Percentiles rank a stretch among this genome's conserved stretches.
Evolutionary conservation across 257 asterid genomes (phyloP).

Genomic region (Solanum microdontum): DNA sequence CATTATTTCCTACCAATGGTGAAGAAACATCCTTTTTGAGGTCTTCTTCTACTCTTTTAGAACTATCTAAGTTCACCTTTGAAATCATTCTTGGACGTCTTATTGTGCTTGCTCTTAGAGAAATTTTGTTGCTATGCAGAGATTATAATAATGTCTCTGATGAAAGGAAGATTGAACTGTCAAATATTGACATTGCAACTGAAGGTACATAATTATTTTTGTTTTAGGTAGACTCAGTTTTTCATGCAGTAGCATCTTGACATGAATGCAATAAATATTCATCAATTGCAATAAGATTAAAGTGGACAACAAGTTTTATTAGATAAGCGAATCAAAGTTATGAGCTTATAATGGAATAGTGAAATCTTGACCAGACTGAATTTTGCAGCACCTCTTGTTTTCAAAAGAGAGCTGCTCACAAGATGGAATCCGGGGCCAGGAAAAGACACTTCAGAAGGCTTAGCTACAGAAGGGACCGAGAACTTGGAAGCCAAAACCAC

Average conservation of each 20-base stretch:
- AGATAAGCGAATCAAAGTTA: neutral
- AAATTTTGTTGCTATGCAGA: neutral
- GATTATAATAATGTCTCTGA: neutral
- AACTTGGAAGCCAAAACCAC: constrained; percentile 26
- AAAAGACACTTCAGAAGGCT: constrained; percentile 22
- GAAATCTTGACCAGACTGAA: constrained; percentile 6
- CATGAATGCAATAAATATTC: neutral
- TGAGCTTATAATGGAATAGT: neutral
- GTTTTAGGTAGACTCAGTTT: neutral
- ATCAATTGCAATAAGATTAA: neutral
- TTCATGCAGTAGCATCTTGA: neutral
- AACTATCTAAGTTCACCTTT: neutral
- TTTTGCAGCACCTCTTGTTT: constrained; percentile 33
- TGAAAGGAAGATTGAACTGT: constrained; percentile 3
- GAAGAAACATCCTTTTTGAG: constrained; percentile 35
- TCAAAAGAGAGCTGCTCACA: constrained; percentile 47
- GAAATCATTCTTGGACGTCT: neutral
- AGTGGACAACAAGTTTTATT: neutral
- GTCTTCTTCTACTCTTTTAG: constrained; percentile 21
- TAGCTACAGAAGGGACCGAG: constrained; percentile 26
- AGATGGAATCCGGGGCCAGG: constrained; percentile 42
- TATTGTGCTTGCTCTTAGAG: neutral
- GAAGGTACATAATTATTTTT: constrained; percentile 5
- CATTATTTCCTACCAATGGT: constrained; percentile 13
- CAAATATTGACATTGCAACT: neutral